Evolutionary conservation across 2,329 filamentous ascomycete genomes (phyloP), one percentile per base, ranked within the genome.

Genomic region (Paraconiothyrium sp.): DNA sequence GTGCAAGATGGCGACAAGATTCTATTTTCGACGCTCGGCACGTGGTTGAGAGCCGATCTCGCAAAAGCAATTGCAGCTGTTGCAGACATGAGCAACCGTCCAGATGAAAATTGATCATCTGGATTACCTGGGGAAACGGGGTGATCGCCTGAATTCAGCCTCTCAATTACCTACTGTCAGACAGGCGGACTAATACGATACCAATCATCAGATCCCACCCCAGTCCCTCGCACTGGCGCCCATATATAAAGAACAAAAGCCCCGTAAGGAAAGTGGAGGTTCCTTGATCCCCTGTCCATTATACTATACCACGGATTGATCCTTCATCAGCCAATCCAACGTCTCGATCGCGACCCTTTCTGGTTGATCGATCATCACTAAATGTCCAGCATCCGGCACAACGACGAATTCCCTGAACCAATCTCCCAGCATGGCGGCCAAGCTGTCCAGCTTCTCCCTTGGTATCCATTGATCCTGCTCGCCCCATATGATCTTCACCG

Each of bases 281-380:
- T 9, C 13, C 41, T 4, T 16, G n/a, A 22, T 22, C 20, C 20
- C 16, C 4, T 44, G 41, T 20, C 20, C 22, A 16, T 48, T 13
- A 48, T 20, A 30, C 35, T 43, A 43, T 4, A 48, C 4, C 13
- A 30, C 9, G 4, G 11, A 34, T 57, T 30, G 46, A n/a, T 44
- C 46, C 47, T 43, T 43, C 30, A 4, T n/a, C 47, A 50, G 20
- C 50, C 52, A 57, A 14, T 54, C 49, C 22, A 27, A 37, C 2
- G 14, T 43, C 30, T 59, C 57, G 11, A 48, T 32, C n/a, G 57
- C 57, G 27, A 57, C 20, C 46, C 46, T 57, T 24, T 57, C 55
- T 14, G 55, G 55, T 34, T 49, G 44, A 20, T 57, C 55, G 2
- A 50, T 20, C 55, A 57, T 57, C 3, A 57, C 35, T 20, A 57